Evolutionary conservation across 345 rosid species (phyloP).

Genomic region (Balakata baccata): DNA sequence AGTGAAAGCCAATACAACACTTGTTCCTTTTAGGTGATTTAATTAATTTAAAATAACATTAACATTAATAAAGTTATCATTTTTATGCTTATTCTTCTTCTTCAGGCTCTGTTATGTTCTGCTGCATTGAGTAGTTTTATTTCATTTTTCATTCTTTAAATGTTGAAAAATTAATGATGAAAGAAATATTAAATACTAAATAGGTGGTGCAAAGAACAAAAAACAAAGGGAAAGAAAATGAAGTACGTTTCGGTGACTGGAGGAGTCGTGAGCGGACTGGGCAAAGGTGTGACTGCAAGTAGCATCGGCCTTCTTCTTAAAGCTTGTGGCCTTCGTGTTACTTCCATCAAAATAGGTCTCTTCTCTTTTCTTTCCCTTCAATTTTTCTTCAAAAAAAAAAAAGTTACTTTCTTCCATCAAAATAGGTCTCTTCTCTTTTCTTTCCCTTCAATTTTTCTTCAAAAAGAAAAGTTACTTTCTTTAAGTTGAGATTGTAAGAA

Average conservation of each 20-base stretch:
- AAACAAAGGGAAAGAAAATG: conserved; percentile 29
- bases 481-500: neutral
- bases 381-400: neutral
- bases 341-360: conserved; percentile 71
- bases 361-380: neutral
- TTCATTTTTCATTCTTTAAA: neutral
- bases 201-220: neutral
- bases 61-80: neutral
- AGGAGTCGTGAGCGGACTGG: conserved; percentile 82
- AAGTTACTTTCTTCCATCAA: conserved; percentile 35
- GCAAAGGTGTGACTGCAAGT: conserved; percentile 85
- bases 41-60: neutral
- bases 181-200: neutral
- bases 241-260: conserved; percentile 81
- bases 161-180: neutral
- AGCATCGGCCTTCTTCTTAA: conserved; percentile 77
- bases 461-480: no score
- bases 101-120: neutral
- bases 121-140: neutral
- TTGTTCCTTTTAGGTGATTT: neutral
- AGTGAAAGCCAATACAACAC: neutral
- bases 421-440: conserved; percentile 40
- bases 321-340: conserved; percentile 77
- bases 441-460: neutral
- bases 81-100: neutral